These are phyloP conservation scores for Magnusiomyces suaveolens DNA, from an alignment of 1,139 yeast species.

Conservation along the genomic window DNA sequence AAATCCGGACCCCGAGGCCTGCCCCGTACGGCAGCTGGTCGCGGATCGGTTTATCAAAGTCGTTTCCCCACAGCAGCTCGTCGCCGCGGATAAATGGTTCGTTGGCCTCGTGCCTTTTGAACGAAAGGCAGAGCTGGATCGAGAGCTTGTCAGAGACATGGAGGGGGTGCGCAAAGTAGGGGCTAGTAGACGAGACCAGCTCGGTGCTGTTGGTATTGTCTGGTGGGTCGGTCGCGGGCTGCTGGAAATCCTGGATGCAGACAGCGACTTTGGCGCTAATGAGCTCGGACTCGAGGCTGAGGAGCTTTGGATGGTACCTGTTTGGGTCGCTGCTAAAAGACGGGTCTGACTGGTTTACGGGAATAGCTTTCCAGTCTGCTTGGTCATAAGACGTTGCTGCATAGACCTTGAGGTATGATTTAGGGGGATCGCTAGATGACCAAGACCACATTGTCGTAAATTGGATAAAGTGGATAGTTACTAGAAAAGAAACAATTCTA, in stretches of 20 bases:
- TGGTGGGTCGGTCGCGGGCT: not conserved
- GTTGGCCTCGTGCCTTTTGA: conserved; percentile 18
- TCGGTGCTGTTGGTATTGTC: not conserved
- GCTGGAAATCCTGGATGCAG: conserved; percentile 12
- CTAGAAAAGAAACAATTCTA: no score
- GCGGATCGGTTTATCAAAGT: conserved; percentile 50
- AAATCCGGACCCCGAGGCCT: conserved; percentile 41
- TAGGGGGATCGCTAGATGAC: not conserved
- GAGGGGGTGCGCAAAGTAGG: conserved; percentile 21
- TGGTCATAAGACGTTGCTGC: conserved; percentile 5
- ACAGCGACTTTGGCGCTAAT: conserved; percentile 10
- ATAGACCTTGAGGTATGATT: not conserved
- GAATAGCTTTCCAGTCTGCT: not conserved
- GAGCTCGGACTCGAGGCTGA: conserved; percentile 9
- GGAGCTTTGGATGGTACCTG: not conserved
- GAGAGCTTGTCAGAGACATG: conserved; percentile 26
- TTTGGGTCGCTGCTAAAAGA: not conserved
- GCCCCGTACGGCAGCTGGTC: conserved; percentile 56
- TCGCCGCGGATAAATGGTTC: conserved; percentile 39
- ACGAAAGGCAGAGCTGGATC: conserved; percentile 25
- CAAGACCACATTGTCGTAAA: not conserved
- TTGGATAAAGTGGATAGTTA: no score
- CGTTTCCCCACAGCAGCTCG: conserved; percentile 57
- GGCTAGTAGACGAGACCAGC: conserved; percentile 1
- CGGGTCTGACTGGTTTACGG: not conserved